A percentile compares a stretch with the other conserved stretches of the same genome.
These are phyloP conservation scores for Syncephalastrum contaminatum DNA, from an alignment of 371 early-diverging fungal species.

Conservation along the genomic window DNA sequence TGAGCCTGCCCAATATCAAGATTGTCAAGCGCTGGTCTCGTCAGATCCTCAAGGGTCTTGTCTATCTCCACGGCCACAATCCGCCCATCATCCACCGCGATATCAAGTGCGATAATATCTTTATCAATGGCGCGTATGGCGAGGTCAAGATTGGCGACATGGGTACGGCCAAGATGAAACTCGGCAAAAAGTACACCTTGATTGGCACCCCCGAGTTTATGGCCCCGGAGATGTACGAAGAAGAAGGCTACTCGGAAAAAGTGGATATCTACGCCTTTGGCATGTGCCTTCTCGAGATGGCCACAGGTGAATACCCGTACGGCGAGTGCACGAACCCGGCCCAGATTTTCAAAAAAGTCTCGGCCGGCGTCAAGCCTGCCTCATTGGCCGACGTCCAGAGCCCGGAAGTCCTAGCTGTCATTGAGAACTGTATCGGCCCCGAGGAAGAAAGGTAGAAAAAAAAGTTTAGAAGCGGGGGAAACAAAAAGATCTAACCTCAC, in stretches of 20 bases:
- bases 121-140: constrained; percentile 79
- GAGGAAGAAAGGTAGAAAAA: constrained; percentile 55
- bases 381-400: constrained; percentile 57
- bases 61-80: constrained; percentile 71
- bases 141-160: constrained; percentile 85
- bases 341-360: constrained; percentile 72
- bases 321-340: constrained; percentile 76
- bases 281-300: constrained; percentile 80
- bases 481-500: too few relatives aligned
- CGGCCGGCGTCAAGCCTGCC: constrained; percentile 64
- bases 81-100: constrained; percentile 85
- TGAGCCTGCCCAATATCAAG: constrained; percentile 58
- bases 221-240: constrained; percentile 81
- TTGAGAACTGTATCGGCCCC: constrained; percentile 62
- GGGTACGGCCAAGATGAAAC: constrained; percentile 76
- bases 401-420: constrained; percentile 63
- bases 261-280: constrained; percentile 89
- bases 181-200: constrained; percentile 73
- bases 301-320: constrained; percentile 79
- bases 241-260: constrained; percentile 73
- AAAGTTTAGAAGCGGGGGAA: not conserved
- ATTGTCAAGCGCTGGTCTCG: constrained; percentile 70
- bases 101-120: constrained; percentile 76
- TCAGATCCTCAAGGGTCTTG: constrained; percentile 73
- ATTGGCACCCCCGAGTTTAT: constrained; percentile 84